Base-by-base conservation (phyloP, 1,139 yeast genomes). In the Suhomyces wounanorum region DNA sequence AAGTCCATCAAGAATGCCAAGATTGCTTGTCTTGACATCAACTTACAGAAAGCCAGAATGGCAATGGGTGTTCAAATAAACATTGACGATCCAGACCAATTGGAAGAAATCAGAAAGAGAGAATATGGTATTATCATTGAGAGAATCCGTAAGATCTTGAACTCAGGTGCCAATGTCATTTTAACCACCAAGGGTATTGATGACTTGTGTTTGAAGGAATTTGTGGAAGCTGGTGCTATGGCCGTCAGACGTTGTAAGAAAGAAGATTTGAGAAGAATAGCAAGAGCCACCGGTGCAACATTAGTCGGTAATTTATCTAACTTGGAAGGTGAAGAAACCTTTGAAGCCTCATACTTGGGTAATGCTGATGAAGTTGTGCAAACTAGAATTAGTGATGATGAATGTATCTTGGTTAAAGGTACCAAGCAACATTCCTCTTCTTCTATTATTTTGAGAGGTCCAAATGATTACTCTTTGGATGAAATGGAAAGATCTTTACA, bases 401-500 rank as follows among this genome's bases (percentile, higher is more conserved):
- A 95, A 73, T 94, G 98, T 76, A 94, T 95, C 60, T 79, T 95
- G 60, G 84, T 95, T 59, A 90, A 89, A 70, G 98, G 97, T 47
- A 91, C 99, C 40, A 87, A 89, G 66, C 94, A 91, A 50, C 97
- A 91, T 70, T 88, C 96, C 10, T 86, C 97, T 0, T 82, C 96
- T 14, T 92, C 98, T 7, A 89, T 95, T 59, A 86, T 95, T 57
- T 79, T 95, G 60, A 85, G 99, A 70, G 99, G 99, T 51, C 87
- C 99, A 53, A 95, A 95, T 69, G 99, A 94, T 69, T 94, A 87
- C 69, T 87, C 96, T 42, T 79, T 95, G 59, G 99, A 95, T 70
- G 99, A 95, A 75, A 94, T 95, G 98, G 97, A 95, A 74, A 84
- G 99, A 70, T 89, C 97, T 1, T 72, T 95, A 53, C 97, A 91